phyloP scores from a whole-genome alignment of 2,329 filamentous ascomycete species.

The Mycosphaerelloides madeirae region DNA sequence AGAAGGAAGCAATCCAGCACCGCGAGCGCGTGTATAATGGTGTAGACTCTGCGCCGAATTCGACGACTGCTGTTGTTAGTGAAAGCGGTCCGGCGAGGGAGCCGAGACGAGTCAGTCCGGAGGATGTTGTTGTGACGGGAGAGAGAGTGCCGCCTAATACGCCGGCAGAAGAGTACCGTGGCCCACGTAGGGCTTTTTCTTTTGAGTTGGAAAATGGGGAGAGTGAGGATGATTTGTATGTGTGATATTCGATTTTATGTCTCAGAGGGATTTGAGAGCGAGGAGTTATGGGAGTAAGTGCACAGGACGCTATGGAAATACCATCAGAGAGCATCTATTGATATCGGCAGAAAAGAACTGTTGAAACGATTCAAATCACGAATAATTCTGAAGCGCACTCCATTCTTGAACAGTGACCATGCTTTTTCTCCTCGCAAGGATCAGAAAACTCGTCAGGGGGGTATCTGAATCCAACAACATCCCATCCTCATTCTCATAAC shows the following conservation, averaged over 20 bases:
- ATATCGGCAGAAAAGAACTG: no score
- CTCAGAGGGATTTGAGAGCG: slow-evolving; percentile 1
- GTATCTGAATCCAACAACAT: slow-evolving; percentile 3
- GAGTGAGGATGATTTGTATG: slow-evolving; percentile 11
- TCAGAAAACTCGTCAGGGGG: no score
- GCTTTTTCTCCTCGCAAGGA: no score
- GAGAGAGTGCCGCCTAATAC: not conserved
- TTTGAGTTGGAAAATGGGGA: slow-evolving; percentile 20
- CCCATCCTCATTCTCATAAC: slow-evolving; percentile 17
- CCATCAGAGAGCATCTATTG: no score
- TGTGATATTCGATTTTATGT: slow-evolving; percentile 1
- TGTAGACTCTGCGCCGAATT: slow-evolving; percentile 28
- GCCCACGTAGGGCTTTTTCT: slow-evolving; percentile 20
- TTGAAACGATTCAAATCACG: no score
- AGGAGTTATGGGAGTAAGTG: no score
- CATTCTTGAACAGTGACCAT: no score
- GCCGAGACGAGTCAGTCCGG: slow-evolving; percentile 21
- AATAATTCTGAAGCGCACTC: no score
- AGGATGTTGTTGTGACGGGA: slow-evolving; percentile 21
- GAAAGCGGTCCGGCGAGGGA: slow-evolving; percentile 10
- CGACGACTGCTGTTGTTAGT: slow-evolving; percentile 2
- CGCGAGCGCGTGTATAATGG: slow-evolving; percentile 46
- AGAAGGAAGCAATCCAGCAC: slow-evolving; percentile 46
- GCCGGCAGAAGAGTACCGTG: slow-evolving; percentile 5
- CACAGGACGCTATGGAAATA: no score